Base-by-base conservation (phyloP, 2,329 filamentous ascomycete genomes). In the Daldinia eschscholtzii region DNA sequence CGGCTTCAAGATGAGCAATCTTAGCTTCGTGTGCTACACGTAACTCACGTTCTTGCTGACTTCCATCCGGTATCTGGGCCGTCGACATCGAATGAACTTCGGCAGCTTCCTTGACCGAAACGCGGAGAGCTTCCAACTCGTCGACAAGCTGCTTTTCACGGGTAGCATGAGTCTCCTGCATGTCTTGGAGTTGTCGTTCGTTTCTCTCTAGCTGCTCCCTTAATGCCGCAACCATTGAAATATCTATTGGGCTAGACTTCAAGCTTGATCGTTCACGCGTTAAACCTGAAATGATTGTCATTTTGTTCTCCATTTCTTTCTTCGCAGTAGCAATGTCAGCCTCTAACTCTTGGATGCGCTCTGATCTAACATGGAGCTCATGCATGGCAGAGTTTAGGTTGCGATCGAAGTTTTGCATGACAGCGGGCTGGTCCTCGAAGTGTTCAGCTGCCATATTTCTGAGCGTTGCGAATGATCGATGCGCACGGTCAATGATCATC, bases 271-370 rank as follows among this genome's bases (percentile, higher is more conserved):
- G 87, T 80, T 99, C 97, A 61, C 96, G 91, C 3, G 96, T 97
- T 70, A 99, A 85, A 6, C 96, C 96, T 33, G 93, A 93, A 74
- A 99, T 98, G 77, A 99, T 94, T 33, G 93, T 93, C 85, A 95
- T 94, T 87, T 99, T 99, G 70, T 88, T 91, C 78, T 99, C 96
- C 91, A 98, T 97, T 80, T 99, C 96, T 83, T 94, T 97, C 83
- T 93, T 96, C 23, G 94, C 89, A 3, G 89, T 90, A 28, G 90
- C 85, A 64, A 98, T 88, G 73, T 97, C 95, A 5, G 90, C 89
- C 80, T 99, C 96, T 13, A 99, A 85, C 75, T 94, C 91, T 76
- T 97, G 93, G 60, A 98, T 94, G 30, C 94, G 90, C 79, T 98
- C 94, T 42, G 94, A 94, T 46, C 94, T 90, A 9, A 86, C 86